Evolutionary conservation across 75 land plant species (phyloP).

Genomic region (Picea sitchensis): DNA sequence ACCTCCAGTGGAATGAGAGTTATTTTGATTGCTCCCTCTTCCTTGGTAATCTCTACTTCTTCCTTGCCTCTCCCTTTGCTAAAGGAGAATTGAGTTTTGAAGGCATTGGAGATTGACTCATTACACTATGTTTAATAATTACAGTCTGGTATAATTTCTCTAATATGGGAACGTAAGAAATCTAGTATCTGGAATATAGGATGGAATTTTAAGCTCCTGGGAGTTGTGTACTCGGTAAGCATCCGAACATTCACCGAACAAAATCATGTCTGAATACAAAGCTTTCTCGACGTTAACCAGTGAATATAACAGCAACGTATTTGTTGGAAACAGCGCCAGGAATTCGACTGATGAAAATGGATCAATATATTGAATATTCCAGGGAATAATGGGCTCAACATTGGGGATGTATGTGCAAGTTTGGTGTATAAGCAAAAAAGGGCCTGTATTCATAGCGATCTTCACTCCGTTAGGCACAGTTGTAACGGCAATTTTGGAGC

Average conservation of each 20-base stretch:
- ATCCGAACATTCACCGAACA: neutral
- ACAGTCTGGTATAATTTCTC: conserved; percentile 43
- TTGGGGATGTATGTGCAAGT: neutral
- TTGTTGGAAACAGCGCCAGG: neutral
- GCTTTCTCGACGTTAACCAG: too few relatives aligned
- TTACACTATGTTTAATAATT: too few relatives aligned
- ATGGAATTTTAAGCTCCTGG: conserved; percentile 34
- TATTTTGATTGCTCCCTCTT: too few relatives aligned
- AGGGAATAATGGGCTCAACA: neutral
- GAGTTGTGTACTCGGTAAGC: conserved; percentile 33
- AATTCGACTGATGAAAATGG: neutral
- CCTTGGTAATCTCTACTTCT: too few relatives aligned
- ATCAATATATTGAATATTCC: too few relatives aligned
- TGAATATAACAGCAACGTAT: too few relatives aligned
- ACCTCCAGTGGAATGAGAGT: too few relatives aligned
- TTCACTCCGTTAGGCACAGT: neutral
- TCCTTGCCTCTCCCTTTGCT: too few relatives aligned
- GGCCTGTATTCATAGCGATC: neutral
- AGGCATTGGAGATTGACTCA: too few relatives aligned
- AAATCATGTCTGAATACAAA: too few relatives aligned
- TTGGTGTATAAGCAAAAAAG: neutral
- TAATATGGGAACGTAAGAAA: conserved; percentile 17
- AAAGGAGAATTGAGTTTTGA: too few relatives aligned
- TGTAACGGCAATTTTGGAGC: neutral
- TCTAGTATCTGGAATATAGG: conserved; percentile 34